A percentile compares a stretch with the other conserved stretches of the same genome.
These are phyloP conservation scores for Aegle marmelos DNA, from an alignment of 345 rosid species.

Conservation along the genomic window DNA sequence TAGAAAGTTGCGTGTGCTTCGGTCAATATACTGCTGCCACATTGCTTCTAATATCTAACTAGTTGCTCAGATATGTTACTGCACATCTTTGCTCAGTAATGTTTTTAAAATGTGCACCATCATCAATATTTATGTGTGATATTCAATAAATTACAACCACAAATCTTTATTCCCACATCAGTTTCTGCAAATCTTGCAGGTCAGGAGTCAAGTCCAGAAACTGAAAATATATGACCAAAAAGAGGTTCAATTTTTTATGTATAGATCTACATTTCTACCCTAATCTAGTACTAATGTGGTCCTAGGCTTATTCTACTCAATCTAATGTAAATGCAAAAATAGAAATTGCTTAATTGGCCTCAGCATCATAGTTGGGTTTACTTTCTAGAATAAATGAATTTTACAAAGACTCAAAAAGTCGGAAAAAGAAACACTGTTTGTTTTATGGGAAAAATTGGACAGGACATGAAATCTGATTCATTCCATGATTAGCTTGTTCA, in stretches of 20 bases:
- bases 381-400: not conserved
- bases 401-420: not conserved
- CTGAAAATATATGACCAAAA: not conserved
- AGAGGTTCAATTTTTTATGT: not conserved
- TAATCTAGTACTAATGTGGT: not conserved
- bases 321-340: not conserved
- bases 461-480: not conserved
- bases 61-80: not conserved
- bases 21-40: not conserved
- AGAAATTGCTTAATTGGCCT: not conserved
- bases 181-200: not conserved
- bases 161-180: not conserved
- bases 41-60: not conserved
- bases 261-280: not conserved
- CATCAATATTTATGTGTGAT: not conserved
- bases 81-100: not conserved
- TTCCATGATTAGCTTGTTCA: not conserved
- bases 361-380: not conserved
- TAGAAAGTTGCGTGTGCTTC: slow-evolving; percentile 20
- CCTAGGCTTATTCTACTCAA: not conserved
- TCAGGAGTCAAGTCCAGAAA: not conserved
- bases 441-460: not conserved
- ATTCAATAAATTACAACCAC: not conserved
- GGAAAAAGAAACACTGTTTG: not conserved
- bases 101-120: not conserved